Base-by-base conservation (phyloP, 441 rosid genomes). In the Hypseocharis bilobata region DNA sequence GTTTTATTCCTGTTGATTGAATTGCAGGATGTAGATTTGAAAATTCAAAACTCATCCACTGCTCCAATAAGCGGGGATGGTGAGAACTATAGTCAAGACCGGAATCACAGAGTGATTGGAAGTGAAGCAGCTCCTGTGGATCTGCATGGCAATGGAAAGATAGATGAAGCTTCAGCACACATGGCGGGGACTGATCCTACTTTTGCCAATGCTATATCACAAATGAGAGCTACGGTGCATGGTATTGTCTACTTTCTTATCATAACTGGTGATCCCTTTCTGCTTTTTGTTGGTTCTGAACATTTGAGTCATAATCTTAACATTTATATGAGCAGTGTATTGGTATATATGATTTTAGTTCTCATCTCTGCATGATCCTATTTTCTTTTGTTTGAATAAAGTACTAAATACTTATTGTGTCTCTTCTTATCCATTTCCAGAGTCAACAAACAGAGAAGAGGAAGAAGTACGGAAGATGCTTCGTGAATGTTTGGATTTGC, bases 401-500 rank as follows among this genome's bases (percentile, higher is more conserved):
- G 36, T 40, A 54, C 62, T 17, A 19, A 40, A 19, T 42, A 17
- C 22, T 56, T 67, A 19, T 22, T 36, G 32, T 30, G 2, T 3
- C 32, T 52, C 14, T 47, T 56, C 10, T 70, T 29, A 54, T 66
- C 42, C 68, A 11, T 20, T 54, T 71, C 62, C 68, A 80, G 84
- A 80, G 20, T 55, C 82, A 26, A 60, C 63, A 57, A 83, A 71
- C 60, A 38, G 62, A 40, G 84, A 83, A 73, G 84, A 83, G 69
- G 80, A 83, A 67, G 86, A 83, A 78, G 86, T 83, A 30, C 63
- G 72, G 49, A 83, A 67, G 72, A 70, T 84, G 81, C 27, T 84
- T 65, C 75, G 75, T 47, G 85, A 85, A 2, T 83, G 89, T 61
- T 82, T 86, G 83, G 83, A 80, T 68, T 63, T 85, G 84, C 81